phyloP scores from a whole-genome alignment of 1,139 yeast genomes.

The Yamadazyma atlantica region DNA sequence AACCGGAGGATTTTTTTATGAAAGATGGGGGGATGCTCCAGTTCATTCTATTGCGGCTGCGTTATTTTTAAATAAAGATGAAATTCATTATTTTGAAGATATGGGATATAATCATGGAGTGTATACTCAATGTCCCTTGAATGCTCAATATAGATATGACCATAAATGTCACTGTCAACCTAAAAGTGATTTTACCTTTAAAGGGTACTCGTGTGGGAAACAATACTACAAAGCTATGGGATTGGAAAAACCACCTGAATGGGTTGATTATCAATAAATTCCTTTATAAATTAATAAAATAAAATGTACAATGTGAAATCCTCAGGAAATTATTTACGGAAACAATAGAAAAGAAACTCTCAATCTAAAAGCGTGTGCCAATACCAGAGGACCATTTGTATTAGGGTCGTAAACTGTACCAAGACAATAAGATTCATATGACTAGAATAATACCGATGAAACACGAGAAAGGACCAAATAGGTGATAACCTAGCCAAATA shows the following conservation, averaged over 20 bases:
- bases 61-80: slow-evolving; percentile 59
- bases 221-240: slow-evolving; percentile 48
- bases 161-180: slow-evolving; percentile 54
- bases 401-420: too few relatives aligned
- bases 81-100: slow-evolving; percentile 77
- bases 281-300: background rate
- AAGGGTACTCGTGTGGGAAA: slow-evolving; percentile 55
- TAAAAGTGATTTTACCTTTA: slow-evolving; percentile 51
- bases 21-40: slow-evolving; percentile 97
- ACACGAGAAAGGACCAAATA: too few relatives aligned
- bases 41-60: slow-evolving; percentile 85
- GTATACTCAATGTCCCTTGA: slow-evolving; percentile 57
- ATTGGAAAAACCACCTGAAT: slow-evolving; percentile 43
- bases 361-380: too few relatives aligned
- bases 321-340: background rate
- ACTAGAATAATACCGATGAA: too few relatives aligned
- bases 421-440: too few relatives aligned
- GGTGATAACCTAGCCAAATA: too few relatives aligned
- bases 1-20: slow-evolving; percentile 88
- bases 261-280: slow-evolving; percentile 26
- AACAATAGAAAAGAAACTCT: background rate
- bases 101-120: slow-evolving; percentile 80
- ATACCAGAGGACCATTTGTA: too few relatives aligned
- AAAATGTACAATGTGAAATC: slow-evolving; percentile 1
- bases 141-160: slow-evolving; percentile 39